A percentile compares a stretch with the other conserved stretches of the same genome.
phyloP scores from a whole-genome alignment of 495 filamentous ascomycete genomes.

The Penicillium malachiteum region DNA sequence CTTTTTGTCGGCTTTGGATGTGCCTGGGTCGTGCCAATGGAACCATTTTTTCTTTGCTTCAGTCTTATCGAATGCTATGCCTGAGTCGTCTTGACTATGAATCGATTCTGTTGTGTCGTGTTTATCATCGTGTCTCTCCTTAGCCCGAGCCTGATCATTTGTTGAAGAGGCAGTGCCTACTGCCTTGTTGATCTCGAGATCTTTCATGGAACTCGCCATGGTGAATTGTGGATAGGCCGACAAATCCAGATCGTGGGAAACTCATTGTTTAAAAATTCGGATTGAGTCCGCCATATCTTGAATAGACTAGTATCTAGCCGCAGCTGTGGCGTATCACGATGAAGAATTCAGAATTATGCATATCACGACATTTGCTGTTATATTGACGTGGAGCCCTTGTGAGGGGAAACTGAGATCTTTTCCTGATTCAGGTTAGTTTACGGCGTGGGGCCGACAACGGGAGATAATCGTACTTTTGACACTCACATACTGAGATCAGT shows the following conservation, averaged over 20 bases:
- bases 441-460: not conserved
- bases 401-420: not conserved
- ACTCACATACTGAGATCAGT: no score
- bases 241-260: no score
- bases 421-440: not conserved
- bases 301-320: not conserved
- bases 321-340: no score
- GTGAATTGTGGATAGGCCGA: not conserved
- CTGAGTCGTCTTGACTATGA: not conserved
- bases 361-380: not conserved
- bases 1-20: slow-evolving; percentile 13
- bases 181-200: not conserved
- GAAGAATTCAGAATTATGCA: not conserved
- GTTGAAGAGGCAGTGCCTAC: not conserved
- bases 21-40: slow-evolving; percentile 15
- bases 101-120: not conserved
- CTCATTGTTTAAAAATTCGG: not conserved
- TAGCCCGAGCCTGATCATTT: not conserved
- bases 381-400: not conserved
- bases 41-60: slow-evolving; percentile 7
- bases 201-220: not conserved
- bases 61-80: not conserved
- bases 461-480: not conserved
- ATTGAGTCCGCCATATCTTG: not conserved
- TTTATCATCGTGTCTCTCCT: not conserved